phyloP scores from a whole-genome alignment of 257 asterid genomes.

The Solanum ossicruentum region DNA sequence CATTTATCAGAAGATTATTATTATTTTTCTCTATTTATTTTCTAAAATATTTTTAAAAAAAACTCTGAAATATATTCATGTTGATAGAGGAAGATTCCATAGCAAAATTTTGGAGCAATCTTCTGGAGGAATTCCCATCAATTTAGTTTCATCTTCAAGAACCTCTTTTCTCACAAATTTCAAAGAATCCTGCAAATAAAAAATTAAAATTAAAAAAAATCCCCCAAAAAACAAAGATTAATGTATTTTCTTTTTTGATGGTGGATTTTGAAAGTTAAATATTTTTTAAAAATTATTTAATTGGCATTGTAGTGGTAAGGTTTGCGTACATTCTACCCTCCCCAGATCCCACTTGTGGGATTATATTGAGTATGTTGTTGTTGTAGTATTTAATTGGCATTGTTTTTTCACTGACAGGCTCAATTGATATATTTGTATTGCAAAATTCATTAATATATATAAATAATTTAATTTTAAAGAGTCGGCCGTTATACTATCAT shows the following conservation, averaged over 20 bases:
- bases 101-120: conserved; percentile 64
- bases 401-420: not conserved
- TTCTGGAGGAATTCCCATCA: conserved; percentile 60
- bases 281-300: not conserved
- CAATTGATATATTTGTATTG: not conserved
- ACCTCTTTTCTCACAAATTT: conserved; percentile 70
- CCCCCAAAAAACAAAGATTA: not conserved
- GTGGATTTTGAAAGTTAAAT: not conserved
- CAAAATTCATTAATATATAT: not conserved
- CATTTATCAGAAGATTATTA: not conserved
- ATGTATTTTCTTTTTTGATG: not conserved
- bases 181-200: conserved; percentile 47
- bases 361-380: no score
- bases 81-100: conserved; percentile 48
- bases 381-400: not conserved
- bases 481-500: not conserved
- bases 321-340: no score
- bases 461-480: not conserved
- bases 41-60: not conserved
- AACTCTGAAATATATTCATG: not conserved
- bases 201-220: not conserved
- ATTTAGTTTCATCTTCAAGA: conserved; percentile 75
- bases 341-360: no score
- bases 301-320: no score
- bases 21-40: not conserved